These are phyloP conservation scores for Thielaviopsis cerberus DNA, from an alignment of 2,329 filamentous ascomycete genomes.

Conservation along the genomic window DNA sequence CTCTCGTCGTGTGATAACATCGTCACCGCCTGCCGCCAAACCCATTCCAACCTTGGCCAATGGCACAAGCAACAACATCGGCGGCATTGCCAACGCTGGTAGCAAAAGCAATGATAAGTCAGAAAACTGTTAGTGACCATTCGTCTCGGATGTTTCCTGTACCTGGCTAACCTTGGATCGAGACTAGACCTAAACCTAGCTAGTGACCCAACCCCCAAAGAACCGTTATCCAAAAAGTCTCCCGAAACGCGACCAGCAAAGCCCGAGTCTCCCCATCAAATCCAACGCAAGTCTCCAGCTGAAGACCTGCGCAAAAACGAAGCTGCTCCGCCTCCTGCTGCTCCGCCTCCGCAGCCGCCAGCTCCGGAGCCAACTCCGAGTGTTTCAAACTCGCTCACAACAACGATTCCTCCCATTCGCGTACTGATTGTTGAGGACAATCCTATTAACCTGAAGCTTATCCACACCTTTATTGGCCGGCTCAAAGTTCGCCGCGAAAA, in stretches of 20 bases:
- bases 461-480: slow-evolving; percentile 90
- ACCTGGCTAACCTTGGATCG: background rate
- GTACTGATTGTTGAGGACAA: slow-evolving; percentile 97
- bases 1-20: background rate
- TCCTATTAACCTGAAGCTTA: slow-evolving; percentile 82
- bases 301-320: slow-evolving; percentile 16
- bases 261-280: background rate
- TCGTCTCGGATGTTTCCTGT: background rate
- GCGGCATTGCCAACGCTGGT: too few species aligned
- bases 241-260: background rate
- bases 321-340: slow-evolving; percentile 37
- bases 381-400: slow-evolving; percentile 48
- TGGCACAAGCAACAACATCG: slow-evolving; percentile 60
- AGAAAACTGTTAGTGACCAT: background rate
- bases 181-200: background rate
- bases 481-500: slow-evolving; percentile 92
- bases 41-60: slow-evolving; percentile 19
- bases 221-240: background rate
- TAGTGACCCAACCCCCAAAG: background rate
- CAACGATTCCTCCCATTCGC: slow-evolving; percentile 82
- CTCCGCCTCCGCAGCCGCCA: slow-evolving; percentile 28
- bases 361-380: background rate
- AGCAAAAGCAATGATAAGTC: background rate
- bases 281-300: background rate
- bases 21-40: slow-evolving; percentile 20